Evolutionary conservation across 371 early-diverging fungal genomes (phyloP).

Genomic region (Apophysomyces sp.): DNA sequence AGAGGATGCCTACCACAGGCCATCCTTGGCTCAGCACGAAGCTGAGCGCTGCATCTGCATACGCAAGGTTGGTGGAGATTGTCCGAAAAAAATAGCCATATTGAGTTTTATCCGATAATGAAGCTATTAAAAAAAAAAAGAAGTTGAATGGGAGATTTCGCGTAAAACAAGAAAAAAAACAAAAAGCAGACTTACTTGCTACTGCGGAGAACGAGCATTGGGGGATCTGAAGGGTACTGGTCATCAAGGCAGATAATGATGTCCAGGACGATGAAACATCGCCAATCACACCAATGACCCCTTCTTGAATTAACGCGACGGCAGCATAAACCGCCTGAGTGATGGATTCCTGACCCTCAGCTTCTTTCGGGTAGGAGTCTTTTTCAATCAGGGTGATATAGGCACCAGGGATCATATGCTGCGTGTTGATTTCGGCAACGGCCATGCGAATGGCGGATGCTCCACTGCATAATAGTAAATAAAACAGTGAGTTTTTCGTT

Average conservation of each 20-base stretch:
- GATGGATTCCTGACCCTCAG: constrained; percentile 43
- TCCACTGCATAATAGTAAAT: constrained; percentile 32
- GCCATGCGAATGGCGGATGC: constrained; percentile 60
- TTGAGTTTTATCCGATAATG: constrained; percentile 55
- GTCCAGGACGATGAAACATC: constrained; percentile 64
- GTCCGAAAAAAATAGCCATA: constrained; percentile 61
- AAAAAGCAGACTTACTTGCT: constrained; percentile 40
- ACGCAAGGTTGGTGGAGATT: constrained; percentile 53
- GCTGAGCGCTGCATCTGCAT: constrained; percentile 50
- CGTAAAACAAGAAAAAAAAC: neutral
- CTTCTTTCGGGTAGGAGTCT: constrained; percentile 55
- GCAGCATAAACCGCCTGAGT: constrained; percentile 57
- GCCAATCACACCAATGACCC: constrained; percentile 56
- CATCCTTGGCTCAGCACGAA: constrained; percentile 57
- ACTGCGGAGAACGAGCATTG: constrained; percentile 63
- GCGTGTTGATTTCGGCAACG: constrained; percentile 54
- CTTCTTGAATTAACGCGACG: constrained; percentile 55
- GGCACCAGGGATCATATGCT: constrained; percentile 54
- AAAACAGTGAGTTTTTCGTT: neutral
- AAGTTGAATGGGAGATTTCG: neutral
- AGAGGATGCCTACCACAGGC: constrained; percentile 52
- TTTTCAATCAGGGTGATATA: constrained; percentile 58
- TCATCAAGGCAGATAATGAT: constrained; percentile 54
- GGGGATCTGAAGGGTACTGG: constrained; percentile 60
- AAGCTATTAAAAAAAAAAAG: constrained; percentile 28